A percentile compares a stretch with the other conserved stretches of the same genome.
phyloP scores from a whole-genome alignment of 345 rosid genomes.

The Trapa bicornis region DNA sequence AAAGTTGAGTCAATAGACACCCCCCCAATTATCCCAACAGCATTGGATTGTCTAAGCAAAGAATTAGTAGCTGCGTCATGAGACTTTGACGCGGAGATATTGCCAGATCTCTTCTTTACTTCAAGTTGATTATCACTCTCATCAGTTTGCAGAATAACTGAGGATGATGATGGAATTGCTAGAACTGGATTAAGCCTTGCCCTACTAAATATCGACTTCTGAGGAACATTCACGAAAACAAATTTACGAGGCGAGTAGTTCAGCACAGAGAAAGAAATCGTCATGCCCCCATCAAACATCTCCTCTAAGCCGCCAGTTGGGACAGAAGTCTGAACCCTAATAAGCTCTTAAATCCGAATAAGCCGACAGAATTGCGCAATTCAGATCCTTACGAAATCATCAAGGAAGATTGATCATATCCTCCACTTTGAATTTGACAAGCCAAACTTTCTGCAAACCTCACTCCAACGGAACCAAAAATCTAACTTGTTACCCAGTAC shows the following conservation, averaged over 20 bases:
- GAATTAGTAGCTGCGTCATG: constrained; percentile 16
- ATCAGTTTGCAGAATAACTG: constrained; percentile 38
- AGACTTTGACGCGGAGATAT: constrained; percentile 13
- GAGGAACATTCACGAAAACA: constrained; percentile 15
- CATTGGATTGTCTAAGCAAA: constrained; percentile 35
- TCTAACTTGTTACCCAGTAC: constrained; percentile 1
- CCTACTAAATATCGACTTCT: constrained; percentile 13
- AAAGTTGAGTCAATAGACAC: constrained; percentile 40
- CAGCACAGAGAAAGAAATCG: constrained; percentile 29
- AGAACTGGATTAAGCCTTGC: constrained; percentile 30
- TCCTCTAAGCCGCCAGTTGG: constrained; percentile 3
- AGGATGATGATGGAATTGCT: constrained; percentile 47
- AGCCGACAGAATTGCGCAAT: not conserved
- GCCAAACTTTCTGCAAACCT: not conserved
- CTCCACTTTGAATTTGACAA: not conserved
- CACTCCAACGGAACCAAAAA: not conserved
- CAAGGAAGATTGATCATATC: not conserved
- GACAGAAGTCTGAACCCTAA: constrained; percentile 1
- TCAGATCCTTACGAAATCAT: not conserved
- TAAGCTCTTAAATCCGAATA: constrained; percentile 2
- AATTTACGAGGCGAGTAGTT: constrained; percentile 27
- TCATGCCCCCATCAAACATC: constrained; percentile 40
- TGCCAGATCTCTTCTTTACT: constrained; percentile 27
- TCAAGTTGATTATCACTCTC: constrained; percentile 39
- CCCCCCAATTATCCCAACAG: constrained; percentile 71